phyloP scores from a whole-genome alignment of 2,329 filamentous ascomycete genomes.

The Penicillium glabrum region DNA sequence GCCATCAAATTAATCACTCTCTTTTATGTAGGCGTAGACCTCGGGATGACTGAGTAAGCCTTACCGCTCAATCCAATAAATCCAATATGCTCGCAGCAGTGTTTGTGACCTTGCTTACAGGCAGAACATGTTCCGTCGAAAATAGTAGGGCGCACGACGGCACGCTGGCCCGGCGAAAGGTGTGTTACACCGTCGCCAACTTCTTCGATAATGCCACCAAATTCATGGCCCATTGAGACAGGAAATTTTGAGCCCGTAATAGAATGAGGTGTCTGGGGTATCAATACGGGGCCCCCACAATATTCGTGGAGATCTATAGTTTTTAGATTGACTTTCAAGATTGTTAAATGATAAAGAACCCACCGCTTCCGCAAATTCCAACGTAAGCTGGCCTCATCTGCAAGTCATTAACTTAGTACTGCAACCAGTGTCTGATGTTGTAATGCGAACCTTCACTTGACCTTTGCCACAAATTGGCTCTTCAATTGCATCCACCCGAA shows the following conservation, averaged over 20 bases:
- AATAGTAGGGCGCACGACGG: slow-evolving; percentile 61
- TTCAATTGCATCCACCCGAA: slow-evolving; percentile 31
- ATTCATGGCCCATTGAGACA: slow-evolving; percentile 65
- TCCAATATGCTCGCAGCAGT: slow-evolving; percentile 59
- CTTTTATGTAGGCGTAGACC: not conserved
- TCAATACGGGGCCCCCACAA: slow-evolving; percentile 49
- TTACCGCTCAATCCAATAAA: slow-evolving; percentile 53
- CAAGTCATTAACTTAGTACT: not conserved
- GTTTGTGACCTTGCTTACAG: slow-evolving; percentile 54
- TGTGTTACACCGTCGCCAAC: slow-evolving; percentile 51
- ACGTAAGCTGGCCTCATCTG: slow-evolving; percentile 26
- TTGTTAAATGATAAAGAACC: not conserved
- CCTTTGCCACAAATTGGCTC: slow-evolving; percentile 44
- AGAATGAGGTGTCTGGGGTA: slow-evolving; percentile 53
- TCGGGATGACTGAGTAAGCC: slow-evolving; percentile 31
- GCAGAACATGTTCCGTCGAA: slow-evolving; percentile 57
- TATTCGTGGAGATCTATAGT: slow-evolving; percentile 53
- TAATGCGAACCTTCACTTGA: slow-evolving; percentile 44
- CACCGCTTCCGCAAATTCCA: slow-evolving; percentile 29
- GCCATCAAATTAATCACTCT: not conserved
- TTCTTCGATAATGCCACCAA: slow-evolving; percentile 59
- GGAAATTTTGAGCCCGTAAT: slow-evolving; percentile 58
- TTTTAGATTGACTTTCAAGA: not conserved
- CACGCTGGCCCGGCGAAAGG: slow-evolving; percentile 56
- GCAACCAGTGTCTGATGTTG: not conserved